phyloP scores from a whole-genome alignment of 352 stramenopile genomes.

The Phytophthora pseudosyringae region DNA sequence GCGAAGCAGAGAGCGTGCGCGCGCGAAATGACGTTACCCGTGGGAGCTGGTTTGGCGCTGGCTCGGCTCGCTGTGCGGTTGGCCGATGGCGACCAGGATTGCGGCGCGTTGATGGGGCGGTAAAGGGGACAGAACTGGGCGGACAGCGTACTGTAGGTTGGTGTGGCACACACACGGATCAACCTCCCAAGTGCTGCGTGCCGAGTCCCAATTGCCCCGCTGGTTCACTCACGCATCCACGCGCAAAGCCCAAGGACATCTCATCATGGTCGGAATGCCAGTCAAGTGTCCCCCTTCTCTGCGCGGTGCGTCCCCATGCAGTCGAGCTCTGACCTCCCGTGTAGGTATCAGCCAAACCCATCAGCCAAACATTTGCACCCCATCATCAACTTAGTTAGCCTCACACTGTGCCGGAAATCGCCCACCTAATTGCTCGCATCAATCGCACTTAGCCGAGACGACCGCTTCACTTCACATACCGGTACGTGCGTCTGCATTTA shows the following conservation, averaged over 20 bases:
- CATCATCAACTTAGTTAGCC: background rate
- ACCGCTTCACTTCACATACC: background rate
- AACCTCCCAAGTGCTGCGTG: background rate
- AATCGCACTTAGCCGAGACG: constrained; percentile 8
- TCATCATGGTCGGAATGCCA: constrained; percentile 9
- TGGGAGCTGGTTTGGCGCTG: background rate
- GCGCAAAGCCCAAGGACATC: background rate
- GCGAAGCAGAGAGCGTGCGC: constrained; percentile 13
- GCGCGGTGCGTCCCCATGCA: background rate
- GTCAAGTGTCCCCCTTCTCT: background rate
- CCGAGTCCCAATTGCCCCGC: no score
- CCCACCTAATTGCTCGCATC: constrained; percentile 10
- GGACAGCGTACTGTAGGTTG: background rate
- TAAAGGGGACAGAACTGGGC: background rate
- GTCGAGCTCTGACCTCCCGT: background rate
- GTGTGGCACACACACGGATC: constrained; percentile 1
- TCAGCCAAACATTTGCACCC: background rate
- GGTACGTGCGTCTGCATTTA: background rate
- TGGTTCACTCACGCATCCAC: background rate
- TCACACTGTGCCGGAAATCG: background rate
- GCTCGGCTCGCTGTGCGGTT: constrained; percentile 7
- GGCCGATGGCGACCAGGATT: constrained; percentile 24
- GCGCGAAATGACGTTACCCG: background rate
- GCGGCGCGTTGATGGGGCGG: constrained; percentile 3
- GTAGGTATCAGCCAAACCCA: background rate